These are phyloP conservation scores for Phytophthora citrophthora DNA, from an alignment of 352 stramenopile genomes.

Conservation along the genomic window DNA sequence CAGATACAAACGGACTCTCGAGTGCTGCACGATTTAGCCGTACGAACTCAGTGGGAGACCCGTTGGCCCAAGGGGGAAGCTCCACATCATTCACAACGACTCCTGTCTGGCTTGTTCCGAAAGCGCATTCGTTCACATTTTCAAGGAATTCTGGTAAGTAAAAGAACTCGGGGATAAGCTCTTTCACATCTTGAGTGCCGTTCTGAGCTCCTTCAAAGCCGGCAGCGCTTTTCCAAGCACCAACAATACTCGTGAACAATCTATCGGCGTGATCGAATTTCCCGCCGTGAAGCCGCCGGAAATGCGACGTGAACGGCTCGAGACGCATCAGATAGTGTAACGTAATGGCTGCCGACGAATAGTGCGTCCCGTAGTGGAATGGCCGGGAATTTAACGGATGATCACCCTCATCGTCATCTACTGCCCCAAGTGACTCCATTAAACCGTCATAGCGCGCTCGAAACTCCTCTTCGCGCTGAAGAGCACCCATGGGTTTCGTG, in stretches of 20 bases:
- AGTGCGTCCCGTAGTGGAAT: conserved; percentile 97
- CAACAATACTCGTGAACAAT: conserved; percentile 94
- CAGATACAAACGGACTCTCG: conserved; percentile 96
- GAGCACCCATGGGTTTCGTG: conserved; percentile 96
- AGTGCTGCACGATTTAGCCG: conserved; percentile 95
- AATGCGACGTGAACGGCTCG: conserved; percentile 95
- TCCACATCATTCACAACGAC: conserved; percentile 90
- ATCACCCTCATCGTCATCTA: conserved; percentile 17
- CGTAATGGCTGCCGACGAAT: conserved; percentile 94
- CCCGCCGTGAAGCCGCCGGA: conserved; percentile 94
- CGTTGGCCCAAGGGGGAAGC: conserved; percentile 94
- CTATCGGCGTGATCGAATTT: conserved; percentile 99
- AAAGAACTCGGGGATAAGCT: conserved; percentile 99
- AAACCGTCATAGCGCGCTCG: conserved; percentile 70
- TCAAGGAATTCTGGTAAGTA: conserved; percentile 95
- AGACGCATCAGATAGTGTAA: conserved; percentile 98
- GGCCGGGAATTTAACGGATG: conserved; percentile 60
- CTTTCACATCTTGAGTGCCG: conserved; percentile 97
- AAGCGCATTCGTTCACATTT: conserved; percentile 96
- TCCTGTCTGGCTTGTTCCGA: conserved; percentile 91
- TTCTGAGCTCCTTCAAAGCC: conserved; percentile 71
- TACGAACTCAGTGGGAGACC: conserved; percentile 94
- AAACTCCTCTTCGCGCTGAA: conserved; percentile 92
- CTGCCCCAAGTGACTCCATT: conserved; percentile 38
- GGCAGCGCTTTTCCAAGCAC: conserved; percentile 91